Base-by-base conservation (phyloP, 352 stramenopile species). In the Pilasporangium apinafurcum region DNA sequence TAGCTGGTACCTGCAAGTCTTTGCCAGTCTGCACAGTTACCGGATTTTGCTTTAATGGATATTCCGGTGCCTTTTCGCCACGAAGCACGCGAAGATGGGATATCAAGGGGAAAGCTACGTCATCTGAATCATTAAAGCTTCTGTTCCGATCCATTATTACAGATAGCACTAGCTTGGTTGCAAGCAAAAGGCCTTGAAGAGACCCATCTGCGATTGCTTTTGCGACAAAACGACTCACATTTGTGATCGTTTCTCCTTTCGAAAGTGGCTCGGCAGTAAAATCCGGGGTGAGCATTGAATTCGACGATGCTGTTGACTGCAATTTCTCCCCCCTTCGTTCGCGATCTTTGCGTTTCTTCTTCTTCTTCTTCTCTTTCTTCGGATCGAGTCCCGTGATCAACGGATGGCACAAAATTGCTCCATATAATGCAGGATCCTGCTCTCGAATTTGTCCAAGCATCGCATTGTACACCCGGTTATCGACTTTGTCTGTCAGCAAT, bases 331-430 rank as follows among this genome's bases (percentile, higher is more conserved):
- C 90, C 22, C 56, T 16, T 34, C 69, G 68, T n/a, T 88, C 72
- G 22, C 79, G 54, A 16, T 91, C 83, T 56, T 92, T 90, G 16
- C 80, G 63, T 45, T 84, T 88, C 60, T 91, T 92, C 42, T 90
- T 88, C 53, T 88, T 86, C 27, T 80, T 72, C 51, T 88, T 86
- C 47, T 93, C 78, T 33, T 79, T 85, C 53, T 78, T 87, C 3
- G 68, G 64, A 24, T 90, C 82, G 33, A 83, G 61, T 4, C 81
- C 84, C 13, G 80, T 83, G 13, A 95, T 48, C 24, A 95, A 65
- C 14, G 82, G 82, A 25, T 95, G 80, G 33, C 81, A 92, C 43
- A 95, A 32, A 18, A 94, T 85, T 6, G 84, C 82, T 4, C 79
- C 81, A 18, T 94, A 92, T 24, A 95, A 49, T 16, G 83, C 77